A percentile compares a stretch with the other conserved stretches of the same genome.
Evolutionary conservation across 2,329 filamentous ascomycete genomes (phyloP).

Genomic region (Trichoderma citrinoviride): DNA sequence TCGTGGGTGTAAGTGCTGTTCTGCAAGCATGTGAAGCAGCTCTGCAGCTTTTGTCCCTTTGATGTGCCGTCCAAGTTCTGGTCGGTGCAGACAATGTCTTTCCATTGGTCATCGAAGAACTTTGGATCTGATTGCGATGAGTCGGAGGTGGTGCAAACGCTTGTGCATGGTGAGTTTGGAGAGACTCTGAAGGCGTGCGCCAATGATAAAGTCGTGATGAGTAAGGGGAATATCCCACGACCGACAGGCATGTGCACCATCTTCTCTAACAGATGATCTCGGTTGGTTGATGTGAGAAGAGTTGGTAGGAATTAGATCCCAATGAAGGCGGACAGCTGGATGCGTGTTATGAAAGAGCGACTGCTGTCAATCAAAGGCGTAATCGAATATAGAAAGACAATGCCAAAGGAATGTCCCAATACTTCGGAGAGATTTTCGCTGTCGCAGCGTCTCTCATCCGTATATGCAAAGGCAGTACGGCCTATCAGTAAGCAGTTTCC

Average conservation of each 20-base stretch:
- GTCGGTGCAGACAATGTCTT: slow-evolving; percentile 50
- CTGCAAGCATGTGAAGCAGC: slow-evolving; percentile 53
- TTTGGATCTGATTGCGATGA: slow-evolving; percentile 46
- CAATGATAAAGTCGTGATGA: slow-evolving; percentile 25
- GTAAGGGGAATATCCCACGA: slow-evolving; percentile 8
- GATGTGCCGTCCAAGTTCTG: slow-evolving; percentile 39
- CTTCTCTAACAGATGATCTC: background rate
- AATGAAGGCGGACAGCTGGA: background rate
- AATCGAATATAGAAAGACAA: background rate
- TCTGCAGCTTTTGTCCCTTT: slow-evolving; percentile 46
- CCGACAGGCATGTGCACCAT: slow-evolving; percentile 15
- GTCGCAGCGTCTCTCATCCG: background rate
- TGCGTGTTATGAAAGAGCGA: background rate
- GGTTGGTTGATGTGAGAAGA: background rate
- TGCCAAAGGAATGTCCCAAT: background rate
- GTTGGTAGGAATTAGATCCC: background rate
- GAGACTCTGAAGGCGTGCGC: slow-evolving; percentile 48
- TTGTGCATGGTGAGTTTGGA: slow-evolving; percentile 53
- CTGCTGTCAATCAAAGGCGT: background rate
- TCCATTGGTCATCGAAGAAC: slow-evolving; percentile 44
- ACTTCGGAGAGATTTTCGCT: background rate
- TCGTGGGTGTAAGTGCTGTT: slow-evolving; percentile 48
- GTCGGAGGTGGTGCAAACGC: slow-evolving; percentile 47
- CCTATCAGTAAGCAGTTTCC: background rate
- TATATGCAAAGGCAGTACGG: background rate